phyloP scores from a whole-genome alignment of 177 flowering plant genomes.

The Telopea speciosissima region DNA sequence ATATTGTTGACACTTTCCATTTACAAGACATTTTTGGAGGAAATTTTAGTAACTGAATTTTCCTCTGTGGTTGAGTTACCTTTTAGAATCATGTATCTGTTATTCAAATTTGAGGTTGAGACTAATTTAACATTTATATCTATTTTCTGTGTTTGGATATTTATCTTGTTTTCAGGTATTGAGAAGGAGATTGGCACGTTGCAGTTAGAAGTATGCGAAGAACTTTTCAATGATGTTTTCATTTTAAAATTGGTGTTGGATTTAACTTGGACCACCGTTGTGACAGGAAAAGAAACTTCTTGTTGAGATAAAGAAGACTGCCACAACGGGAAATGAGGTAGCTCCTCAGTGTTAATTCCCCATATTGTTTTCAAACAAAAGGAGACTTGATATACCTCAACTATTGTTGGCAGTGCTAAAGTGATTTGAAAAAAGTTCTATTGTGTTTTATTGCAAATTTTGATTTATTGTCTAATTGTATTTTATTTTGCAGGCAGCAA shows the following conservation, averaged over 20 bases:
- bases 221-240: not conserved
- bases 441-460: no score
- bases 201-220: conserved; percentile 63
- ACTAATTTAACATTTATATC: conserved; percentile 6
- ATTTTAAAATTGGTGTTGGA: not conserved
- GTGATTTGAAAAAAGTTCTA: not conserved
- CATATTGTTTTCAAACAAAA: not conserved
- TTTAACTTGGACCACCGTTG: conserved; percentile 1
- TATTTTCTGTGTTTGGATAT: not conserved
- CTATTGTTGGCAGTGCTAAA: not conserved
- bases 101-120: conserved; percentile 4
- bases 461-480: no score
- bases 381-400: not conserved
- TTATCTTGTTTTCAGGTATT: conserved; percentile 43
- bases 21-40: no score
- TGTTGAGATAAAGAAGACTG: conserved; percentile 91
- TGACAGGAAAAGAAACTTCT: conserved; percentile 82
- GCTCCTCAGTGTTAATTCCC: not conserved
- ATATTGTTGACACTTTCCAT: no score
- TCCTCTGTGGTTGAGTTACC: no score
- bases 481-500: conserved; percentile 59
- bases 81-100: no score
- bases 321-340: conserved; percentile 94
- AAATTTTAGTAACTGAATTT: no score
- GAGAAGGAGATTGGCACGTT: conserved; percentile 76